A percentile compares a stretch with the other conserved stretches of the same genome.
Conservation (phyloP, 495 filamentous ascomycete species). For the Penicillium coprophilum region DNA sequence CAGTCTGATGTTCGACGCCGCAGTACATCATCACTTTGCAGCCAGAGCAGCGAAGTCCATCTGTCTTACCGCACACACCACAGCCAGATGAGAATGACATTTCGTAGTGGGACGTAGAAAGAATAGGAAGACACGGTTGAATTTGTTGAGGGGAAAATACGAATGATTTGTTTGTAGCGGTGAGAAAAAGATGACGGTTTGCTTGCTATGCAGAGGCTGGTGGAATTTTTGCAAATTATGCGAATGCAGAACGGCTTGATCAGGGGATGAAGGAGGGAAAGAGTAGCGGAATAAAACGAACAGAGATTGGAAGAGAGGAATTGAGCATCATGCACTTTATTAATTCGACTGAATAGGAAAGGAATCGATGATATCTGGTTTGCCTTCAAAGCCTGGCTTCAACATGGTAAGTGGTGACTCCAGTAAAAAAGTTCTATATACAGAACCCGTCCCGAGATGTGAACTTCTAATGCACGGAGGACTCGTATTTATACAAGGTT, state of each 20-base stretch:
- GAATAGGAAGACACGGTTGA: neutral
- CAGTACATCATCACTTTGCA: constrained; percentile 52
- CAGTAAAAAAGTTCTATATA: neutral
- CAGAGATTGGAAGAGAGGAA: too few relatives aligned
- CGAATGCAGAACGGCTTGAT: neutral
- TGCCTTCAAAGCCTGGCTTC: neutral
- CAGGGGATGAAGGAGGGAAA: neutral
- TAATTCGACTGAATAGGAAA: too few relatives aligned
- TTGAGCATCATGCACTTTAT: too few relatives aligned
- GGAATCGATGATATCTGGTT: neutral
- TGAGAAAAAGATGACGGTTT: too few relatives aligned
- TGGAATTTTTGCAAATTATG: neutral
- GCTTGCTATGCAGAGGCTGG: neutral
- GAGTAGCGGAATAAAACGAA: neutral
- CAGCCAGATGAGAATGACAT: neutral
- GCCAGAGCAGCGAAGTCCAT: constrained; percentile 33
- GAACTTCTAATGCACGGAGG: too few relatives aligned
- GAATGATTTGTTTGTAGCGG: neutral
- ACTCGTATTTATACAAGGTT: neutral
- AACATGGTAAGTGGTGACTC: neutral
- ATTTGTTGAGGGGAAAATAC: neutral
- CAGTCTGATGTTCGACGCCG: constrained; percentile 41
- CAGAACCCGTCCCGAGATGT: neutral
- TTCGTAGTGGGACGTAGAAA: neutral
- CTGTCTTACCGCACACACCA: constrained; percentile 19